These are phyloP conservation scores for Fragilariopsis cylindrus DNA, from an alignment of 108 stramenopile species.

Conservation along the genomic window DNA sequence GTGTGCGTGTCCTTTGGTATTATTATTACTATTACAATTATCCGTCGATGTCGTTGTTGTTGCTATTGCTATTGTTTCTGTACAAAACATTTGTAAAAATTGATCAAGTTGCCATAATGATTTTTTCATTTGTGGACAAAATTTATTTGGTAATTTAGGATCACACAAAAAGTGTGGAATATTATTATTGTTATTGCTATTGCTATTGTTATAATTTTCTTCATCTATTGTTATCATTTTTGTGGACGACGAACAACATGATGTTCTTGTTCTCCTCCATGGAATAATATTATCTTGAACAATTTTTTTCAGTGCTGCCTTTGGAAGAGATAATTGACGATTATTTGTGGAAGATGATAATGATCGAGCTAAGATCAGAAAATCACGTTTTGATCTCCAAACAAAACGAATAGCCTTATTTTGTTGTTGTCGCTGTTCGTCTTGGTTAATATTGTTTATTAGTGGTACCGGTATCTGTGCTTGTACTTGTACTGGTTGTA, in stretches of 20 bases:
- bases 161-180: background rate
- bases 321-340: conserved; percentile 18
- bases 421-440: background rate
- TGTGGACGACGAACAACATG: background rate
- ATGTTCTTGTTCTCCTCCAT: conserved; percentile 21
- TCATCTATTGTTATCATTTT: background rate
- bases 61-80: background rate
- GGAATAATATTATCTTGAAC: conserved; percentile 27
- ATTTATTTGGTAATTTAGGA: conserved; percentile 16
- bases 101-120: conserved; percentile 40
- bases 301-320: conserved; percentile 41
- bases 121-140: conserved; percentile 43
- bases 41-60: background rate
- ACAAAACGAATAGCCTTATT: background rate
- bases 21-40: background rate
- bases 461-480: background rate
- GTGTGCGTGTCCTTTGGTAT: too few species aligned
- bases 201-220: background rate
- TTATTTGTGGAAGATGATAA: background rate
- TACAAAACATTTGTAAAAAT: conserved; percentile 20
- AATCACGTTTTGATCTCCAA: conserved; percentile 40
- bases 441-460: background rate
- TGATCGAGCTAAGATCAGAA: conserved; percentile 32
- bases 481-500: background rate
- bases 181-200: background rate